phyloP scores from a whole-genome alignment of 2,329 filamentous ascomycete genomes.

The Decorospora gaudefroyi region DNA sequence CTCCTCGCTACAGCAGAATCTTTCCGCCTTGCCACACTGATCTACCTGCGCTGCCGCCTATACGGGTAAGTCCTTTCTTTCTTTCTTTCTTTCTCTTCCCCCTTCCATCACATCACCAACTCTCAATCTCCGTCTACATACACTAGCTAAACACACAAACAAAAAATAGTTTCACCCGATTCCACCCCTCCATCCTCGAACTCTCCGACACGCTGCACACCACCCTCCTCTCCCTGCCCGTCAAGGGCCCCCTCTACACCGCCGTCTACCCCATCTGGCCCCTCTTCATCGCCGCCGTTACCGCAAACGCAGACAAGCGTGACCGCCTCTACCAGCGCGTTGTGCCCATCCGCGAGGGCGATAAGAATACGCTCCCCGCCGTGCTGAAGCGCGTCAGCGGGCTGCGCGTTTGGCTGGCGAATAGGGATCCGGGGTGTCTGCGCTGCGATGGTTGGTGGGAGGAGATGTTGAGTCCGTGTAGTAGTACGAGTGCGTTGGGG shows the following conservation, averaged over 20 bases:
- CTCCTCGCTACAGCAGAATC: constrained; percentile 38
- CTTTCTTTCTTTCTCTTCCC: not conserved
- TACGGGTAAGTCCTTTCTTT: constrained; percentile 29
- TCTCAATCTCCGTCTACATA: no score
- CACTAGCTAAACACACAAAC: no score
- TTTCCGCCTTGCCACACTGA: constrained; percentile 39
- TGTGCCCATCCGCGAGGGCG: constrained; percentile 39
- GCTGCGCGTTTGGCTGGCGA: constrained; percentile 38
- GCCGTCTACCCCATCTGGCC: constrained; percentile 44
- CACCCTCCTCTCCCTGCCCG: constrained; percentile 35
- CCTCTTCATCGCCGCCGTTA: constrained; percentile 41
- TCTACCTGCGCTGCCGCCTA: constrained; percentile 40
- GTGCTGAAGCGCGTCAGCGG: constrained; percentile 40
- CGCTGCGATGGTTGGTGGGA: constrained; percentile 42
- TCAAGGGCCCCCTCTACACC: constrained; percentile 41
- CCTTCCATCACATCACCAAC: no score
- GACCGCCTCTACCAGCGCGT: constrained; percentile 40
- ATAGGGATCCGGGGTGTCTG: constrained; percentile 30
- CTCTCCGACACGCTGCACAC: constrained; percentile 34
- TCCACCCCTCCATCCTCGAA: constrained; percentile 37
- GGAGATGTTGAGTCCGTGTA: constrained; percentile 39
- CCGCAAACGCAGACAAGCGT: constrained; percentile 39
- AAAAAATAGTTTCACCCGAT: constrained; percentile 39
- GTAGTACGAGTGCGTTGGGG: constrained; percentile 28
- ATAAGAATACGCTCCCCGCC: constrained; percentile 39